Evolutionary conservation across 192 early-diverging fungal genomes (phyloP).

Genomic region (Geranomyces variabilis): DNA sequence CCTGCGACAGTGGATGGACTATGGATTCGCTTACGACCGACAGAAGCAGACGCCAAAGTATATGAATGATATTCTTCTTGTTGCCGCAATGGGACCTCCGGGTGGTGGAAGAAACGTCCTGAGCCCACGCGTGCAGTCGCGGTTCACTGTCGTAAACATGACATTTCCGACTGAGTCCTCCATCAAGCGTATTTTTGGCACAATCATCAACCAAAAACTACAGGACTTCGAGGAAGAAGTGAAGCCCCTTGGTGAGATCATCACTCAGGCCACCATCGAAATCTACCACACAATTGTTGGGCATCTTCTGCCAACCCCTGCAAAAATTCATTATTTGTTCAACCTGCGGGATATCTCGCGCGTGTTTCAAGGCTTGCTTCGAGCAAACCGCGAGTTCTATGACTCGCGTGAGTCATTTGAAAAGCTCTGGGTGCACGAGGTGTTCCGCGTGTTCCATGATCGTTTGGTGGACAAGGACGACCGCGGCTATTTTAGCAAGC

Average conservation of each 20-base stretch:
- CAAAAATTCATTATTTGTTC: slow-evolving; percentile 65
- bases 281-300: slow-evolving; percentile 56
- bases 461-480: slow-evolving; percentile 59
- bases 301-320: slow-evolving; percentile 61
- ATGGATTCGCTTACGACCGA: slow-evolving; percentile 59
- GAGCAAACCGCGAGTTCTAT: slow-evolving; percentile 58
- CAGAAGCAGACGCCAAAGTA: slow-evolving; percentile 59
- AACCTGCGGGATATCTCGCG: slow-evolving; percentile 65
- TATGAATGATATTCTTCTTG: slow-evolving; percentile 56
- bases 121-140: slow-evolving; percentile 55
- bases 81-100: slow-evolving; percentile 63
- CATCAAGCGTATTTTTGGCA: slow-evolving; percentile 52
- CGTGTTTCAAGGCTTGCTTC: slow-evolving; percentile 62
- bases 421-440: slow-evolving; percentile 63
- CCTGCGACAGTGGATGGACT: slow-evolving; percentile 62
- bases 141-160: slow-evolving; percentile 64
- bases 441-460: slow-evolving; percentile 58
- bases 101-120: slow-evolving; percentile 62
- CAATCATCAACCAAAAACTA: slow-evolving; percentile 62
- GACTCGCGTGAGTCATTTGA: slow-evolving; percentile 54
- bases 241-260: slow-evolving; percentile 55
- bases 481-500: slow-evolving; percentile 52
- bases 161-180: slow-evolving; percentile 58
- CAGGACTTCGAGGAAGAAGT: slow-evolving; percentile 61
- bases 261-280: slow-evolving; percentile 60